A percentile compares a stretch with the other conserved stretches of the same genome.
phyloP scores from a whole-genome alignment of 495 filamentous ascomycete genomes.

The Aspergillus nidulans region DNA sequence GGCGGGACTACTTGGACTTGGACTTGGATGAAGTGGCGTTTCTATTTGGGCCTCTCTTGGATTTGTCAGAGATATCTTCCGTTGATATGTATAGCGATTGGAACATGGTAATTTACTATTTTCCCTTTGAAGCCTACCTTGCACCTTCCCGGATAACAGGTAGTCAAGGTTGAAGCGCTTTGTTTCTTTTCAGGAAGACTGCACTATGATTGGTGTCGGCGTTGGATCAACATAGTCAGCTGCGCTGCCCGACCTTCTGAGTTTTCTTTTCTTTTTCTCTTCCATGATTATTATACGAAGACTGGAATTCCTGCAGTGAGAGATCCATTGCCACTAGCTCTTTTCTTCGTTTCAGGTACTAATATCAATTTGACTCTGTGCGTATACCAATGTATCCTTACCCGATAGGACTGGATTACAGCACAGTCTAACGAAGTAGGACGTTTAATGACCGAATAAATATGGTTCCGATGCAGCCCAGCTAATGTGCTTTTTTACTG shows the following conservation, averaged over 20 bases:
- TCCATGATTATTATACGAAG: not conserved
- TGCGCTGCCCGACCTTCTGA: constrained; percentile 13
- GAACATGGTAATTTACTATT: not conserved
- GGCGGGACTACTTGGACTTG: constrained; percentile 11
- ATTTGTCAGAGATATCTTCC: constrained; percentile 9
- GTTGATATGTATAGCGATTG: constrained; percentile 10
- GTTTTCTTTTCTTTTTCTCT: not conserved
- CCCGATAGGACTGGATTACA: not conserved
- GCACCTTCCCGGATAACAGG: too few species aligned
- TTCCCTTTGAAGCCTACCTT: not conserved
- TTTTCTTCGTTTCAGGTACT: not conserved
- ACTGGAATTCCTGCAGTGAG: not conserved
- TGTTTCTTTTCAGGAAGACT: constrained; percentile 7
- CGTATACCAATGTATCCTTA: too few species aligned
- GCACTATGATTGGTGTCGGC: constrained; percentile 17
- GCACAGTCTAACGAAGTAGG: too few species aligned
- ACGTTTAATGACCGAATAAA: too few species aligned
- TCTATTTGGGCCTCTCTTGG: constrained; percentile 13
- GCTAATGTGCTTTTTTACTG: too few species aligned
- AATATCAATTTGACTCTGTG: too few species aligned
- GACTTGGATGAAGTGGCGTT: constrained; percentile 3
- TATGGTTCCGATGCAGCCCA: too few species aligned
- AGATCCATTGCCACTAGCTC: not conserved
- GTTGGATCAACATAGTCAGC: not conserved
- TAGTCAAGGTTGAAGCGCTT: too few species aligned